phyloP scores from a whole-genome alignment of 768 basidiomycete species.

The Russula sp. region DNA sequence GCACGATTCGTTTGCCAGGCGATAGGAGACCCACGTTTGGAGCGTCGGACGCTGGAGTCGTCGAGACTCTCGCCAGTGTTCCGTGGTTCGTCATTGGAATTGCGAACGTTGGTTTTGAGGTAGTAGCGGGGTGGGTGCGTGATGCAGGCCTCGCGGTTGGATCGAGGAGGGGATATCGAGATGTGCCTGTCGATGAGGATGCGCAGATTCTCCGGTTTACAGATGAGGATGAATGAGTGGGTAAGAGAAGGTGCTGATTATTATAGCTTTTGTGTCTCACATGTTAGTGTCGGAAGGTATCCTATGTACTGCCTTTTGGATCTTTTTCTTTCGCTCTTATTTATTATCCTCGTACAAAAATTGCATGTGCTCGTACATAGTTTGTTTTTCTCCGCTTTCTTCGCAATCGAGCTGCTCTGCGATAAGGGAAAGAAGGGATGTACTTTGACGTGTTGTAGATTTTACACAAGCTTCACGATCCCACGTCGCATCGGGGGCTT shows the following conservation, averaged over 20 bases:
- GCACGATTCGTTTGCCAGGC: conserved; percentile 77
- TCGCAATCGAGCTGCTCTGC: conserved; percentile 10
- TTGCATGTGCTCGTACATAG: conserved; percentile 6
- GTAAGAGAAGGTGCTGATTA: not conserved
- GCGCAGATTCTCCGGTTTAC: conserved; percentile 83
- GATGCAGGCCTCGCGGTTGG: conserved; percentile 41
- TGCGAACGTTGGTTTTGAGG: conserved; percentile 68
- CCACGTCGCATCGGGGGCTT: not conserved
- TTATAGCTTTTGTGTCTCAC: no score
- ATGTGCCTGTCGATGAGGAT: conserved; percentile 82
- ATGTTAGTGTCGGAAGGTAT: not conserved
- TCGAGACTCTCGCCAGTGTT: conserved; percentile 79
- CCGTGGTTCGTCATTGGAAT: conserved; percentile 89
- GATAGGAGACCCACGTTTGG: conserved; percentile 40
- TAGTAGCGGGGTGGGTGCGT: conserved; percentile 51
- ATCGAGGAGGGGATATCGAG: conserved; percentile 59
- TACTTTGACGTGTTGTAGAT: not conserved
- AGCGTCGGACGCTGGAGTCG: conserved; percentile 43
- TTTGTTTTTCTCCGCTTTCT: not conserved
- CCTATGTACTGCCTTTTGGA: conserved; percentile 9
- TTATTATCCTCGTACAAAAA: not conserved
- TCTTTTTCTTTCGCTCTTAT: not conserved
- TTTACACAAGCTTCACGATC: not conserved
- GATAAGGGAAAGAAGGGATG: not conserved
- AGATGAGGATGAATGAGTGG: conserved; percentile 53